Evolutionary conservation across 2,329 filamentous ascomycete species (phyloP).

Genomic region (Emmonsia crescens): DNA sequence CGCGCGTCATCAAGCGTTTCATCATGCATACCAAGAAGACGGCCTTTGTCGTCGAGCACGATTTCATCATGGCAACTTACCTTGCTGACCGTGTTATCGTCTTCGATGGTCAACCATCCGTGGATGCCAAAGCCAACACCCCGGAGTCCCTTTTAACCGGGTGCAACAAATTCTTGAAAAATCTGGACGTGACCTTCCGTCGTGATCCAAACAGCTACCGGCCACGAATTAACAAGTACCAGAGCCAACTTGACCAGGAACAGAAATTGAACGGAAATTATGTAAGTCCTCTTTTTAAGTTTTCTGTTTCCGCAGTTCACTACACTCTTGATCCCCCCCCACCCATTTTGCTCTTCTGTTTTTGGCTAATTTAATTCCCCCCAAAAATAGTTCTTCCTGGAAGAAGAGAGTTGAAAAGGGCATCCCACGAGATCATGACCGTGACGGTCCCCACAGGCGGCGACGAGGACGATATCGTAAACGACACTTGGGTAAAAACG

Average conservation of each 20-base stretch:
- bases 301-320: background rate
- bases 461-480: constrained; percentile 23
- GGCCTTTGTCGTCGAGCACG: constrained; percentile 97
- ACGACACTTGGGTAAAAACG: constrained; percentile 21
- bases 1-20: constrained; percentile 97
- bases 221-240: constrained; percentile 95
- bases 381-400: constrained; percentile 74
- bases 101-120: constrained; percentile 87
- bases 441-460: constrained; percentile 29
- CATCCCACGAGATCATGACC: constrained; percentile 36
- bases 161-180: constrained; percentile 95
- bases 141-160: constrained; percentile 89
- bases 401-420: constrained; percentile 68
- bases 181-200: constrained; percentile 94
- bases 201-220: constrained; percentile 93
- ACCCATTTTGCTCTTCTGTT: background rate
- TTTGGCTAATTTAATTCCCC: background rate
- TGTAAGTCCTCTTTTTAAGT: constrained; percentile 42
- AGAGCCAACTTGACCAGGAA: constrained; percentile 93
- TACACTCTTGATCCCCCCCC: too few species aligned
- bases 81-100: constrained; percentile 92
- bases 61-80: constrained; percentile 92
- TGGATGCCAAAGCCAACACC: constrained; percentile 74
- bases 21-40: constrained; percentile 99
- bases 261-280: constrained; percentile 92